Evolutionary conservation across 2,329 filamentous ascomycete genomes (phyloP), one percentile per base, ranked within the genome.

Genomic region (Macrophomina pseudophaseolina): DNA sequence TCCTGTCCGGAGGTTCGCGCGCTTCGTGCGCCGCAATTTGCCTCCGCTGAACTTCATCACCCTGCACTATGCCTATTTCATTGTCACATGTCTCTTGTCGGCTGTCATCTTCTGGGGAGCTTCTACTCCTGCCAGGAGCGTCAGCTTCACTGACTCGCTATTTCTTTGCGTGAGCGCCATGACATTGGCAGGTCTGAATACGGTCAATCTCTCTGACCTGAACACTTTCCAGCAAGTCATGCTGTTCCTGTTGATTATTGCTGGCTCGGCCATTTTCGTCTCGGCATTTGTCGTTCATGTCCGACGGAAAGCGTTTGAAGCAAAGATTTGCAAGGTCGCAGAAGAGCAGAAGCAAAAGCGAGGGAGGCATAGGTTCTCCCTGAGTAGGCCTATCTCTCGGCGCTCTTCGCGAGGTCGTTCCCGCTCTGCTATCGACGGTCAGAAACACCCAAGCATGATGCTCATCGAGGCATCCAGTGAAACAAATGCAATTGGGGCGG

Each of bases 161-260:
- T 92, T 91, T 74, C 76, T 91, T 62, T 85, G 86, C 60, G 82
- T 88, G 48, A 90, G 87, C 65, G 88, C 89, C 51, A 88, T 91
- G 80, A 90, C 88, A 6, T 82, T 87, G 64, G 86, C 89, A 6
- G 90, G 90, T 0, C 79, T 92, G 66, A 91, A 91, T 71, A 90
- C 89, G 1, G 84, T 88, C 70, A 87, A 90, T 72, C 78, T 91
- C 30, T 88, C 85, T 65, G 79, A 82, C 33, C 73, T 92, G 72
- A 91, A 87, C 46, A 88, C 86, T 0, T 90, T 88, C 73, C 90
- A 92, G 75, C 90, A 92, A 74, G 78, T 86, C 33, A 77, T 90
- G 46, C 80, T 92, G 9, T 90, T 88, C 71, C 67, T 88, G 3
- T 80, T 91, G 49, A 89, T 92, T 68, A 80, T 91, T 53, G 74